Evolutionary conservation across 768 basidiomycete genomes (phyloP).

Genomic region (Suillus tomentosus): DNA sequence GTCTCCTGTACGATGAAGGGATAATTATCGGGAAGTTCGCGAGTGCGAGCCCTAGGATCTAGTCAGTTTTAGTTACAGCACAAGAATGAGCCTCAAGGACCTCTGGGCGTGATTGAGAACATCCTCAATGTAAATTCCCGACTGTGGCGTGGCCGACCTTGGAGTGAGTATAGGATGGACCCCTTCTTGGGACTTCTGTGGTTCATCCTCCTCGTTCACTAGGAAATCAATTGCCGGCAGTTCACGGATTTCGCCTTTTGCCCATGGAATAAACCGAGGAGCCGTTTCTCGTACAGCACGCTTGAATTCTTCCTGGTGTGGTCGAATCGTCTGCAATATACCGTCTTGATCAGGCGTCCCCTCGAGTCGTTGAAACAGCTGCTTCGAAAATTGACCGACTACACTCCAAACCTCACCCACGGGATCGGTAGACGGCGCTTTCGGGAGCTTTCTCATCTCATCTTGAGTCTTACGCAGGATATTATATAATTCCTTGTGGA

Average conservation of each 20-base stretch:
- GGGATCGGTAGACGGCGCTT: slow-evolving; percentile 56
- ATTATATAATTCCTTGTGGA: slow-evolving; percentile 57
- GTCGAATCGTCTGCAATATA: slow-evolving; percentile 56
- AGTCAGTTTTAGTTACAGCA: neutral
- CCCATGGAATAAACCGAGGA: slow-evolving; percentile 59
- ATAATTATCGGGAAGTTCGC: slow-evolving; percentile 69
- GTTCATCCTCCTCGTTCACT: slow-evolving; percentile 39
- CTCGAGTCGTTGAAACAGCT: slow-evolving; percentile 47
- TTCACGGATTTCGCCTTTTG: slow-evolving; percentile 14
- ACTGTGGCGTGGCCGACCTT: slow-evolving; percentile 8
- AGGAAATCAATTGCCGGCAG: slow-evolving; percentile 34
- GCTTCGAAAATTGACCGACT: slow-evolving; percentile 48
- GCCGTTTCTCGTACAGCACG: slow-evolving; percentile 51
- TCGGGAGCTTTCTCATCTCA: slow-evolving; percentile 41
- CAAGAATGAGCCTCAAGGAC: slow-evolving; percentile 29
- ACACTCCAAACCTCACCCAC: slow-evolving; percentile 55
- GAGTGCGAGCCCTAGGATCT: slow-evolving; percentile 57
- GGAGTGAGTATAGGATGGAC: neutral
- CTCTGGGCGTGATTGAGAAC: slow-evolving; percentile 47
- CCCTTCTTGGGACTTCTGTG: slow-evolving; percentile 2
- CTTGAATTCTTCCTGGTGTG: slow-evolving; percentile 49
- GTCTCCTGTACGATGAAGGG: slow-evolving; percentile 60
- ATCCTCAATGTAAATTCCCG: slow-evolving; percentile 52
- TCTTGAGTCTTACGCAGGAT: slow-evolving; percentile 43
- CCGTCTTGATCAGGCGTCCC: slow-evolving; percentile 56